Base-by-base conservation (phyloP, 2,329 filamentous ascomycete species). In the Zasmidium cellare region DNA sequence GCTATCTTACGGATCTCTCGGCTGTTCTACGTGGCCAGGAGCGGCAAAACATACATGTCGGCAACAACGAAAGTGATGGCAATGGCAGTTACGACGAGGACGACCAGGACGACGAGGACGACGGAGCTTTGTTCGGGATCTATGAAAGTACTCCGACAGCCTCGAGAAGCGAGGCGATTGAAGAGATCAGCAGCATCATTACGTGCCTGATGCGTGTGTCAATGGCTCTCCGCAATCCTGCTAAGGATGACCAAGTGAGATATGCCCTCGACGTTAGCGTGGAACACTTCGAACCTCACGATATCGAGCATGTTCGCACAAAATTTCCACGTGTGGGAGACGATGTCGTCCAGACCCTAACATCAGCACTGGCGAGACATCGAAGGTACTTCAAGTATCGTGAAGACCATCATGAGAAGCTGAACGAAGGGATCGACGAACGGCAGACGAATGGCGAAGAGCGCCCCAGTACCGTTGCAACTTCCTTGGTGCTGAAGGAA, bases 361-460 rank as follows among this genome's bases (percentile, higher is more conserved):
- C 71, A 14, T 63, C 66, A 47, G 68, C 68, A 0, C 72, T 72
- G 12, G 69, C 73, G 2, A 64, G 62, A 47, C 63, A 72, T 20
- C 62, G 72, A 9, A 69, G 72, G 50, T 71, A 72, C 44, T 60
- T 75, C 2, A 67, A 61, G 3, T 75, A 75, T 51, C 62, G 73
- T 3, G 61, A 73, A 46, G 56, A 62, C 14, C 73, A 75, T 54
- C 67, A 71, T 45, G 35, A 67, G 2, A 73, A 74, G 52, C 56
- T 74, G 14, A 24, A 59, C 25, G 0, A 64, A 67, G 52, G 62
- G 59, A 7, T 58, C 64, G 54, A 57, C n/a, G 51, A 46, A 12
- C 2, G 56, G n/a, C 22, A 54, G 28, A 14, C 6, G n/a, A 11
- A 47, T 19, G 23, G 16, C 6, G 41, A 22, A 16, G 9, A 47